These are phyloP conservation scores for Trametes cinnabarina DNA, from an alignment of 768 basidiomycete genomes.

Conservation along the genomic window DNA sequence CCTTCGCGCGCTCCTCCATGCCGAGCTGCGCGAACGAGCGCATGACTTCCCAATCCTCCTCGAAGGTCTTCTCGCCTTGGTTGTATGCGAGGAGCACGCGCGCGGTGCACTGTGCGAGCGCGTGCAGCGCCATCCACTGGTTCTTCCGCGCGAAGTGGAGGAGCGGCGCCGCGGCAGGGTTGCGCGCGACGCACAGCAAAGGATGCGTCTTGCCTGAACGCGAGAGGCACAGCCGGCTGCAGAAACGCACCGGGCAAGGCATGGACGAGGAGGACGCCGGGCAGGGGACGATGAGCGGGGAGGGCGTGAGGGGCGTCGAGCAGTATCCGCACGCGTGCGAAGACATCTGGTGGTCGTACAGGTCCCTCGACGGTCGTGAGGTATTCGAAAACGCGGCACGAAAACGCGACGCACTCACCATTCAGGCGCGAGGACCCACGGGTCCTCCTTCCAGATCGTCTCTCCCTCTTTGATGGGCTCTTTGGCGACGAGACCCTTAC, in stretches of 20 bases:
- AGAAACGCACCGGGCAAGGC: slow-evolving; percentile 67
- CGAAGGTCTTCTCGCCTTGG: slow-evolving; percentile 41
- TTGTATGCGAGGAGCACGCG: slow-evolving; percentile 57
- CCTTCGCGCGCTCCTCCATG: slow-evolving; percentile 62
- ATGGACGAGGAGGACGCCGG: slow-evolving; percentile 33
- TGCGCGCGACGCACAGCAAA: slow-evolving; percentile 71
- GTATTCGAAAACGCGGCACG: neutral
- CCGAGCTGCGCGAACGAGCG: slow-evolving; percentile 68
- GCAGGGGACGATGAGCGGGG: slow-evolving; percentile 52
- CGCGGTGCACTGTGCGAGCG: slow-evolving; percentile 65
- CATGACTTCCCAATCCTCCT: slow-evolving; percentile 54
- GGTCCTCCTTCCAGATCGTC: slow-evolving; percentile 82
- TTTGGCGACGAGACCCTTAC: slow-evolving; percentile 79
- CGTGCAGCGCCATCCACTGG: slow-evolving; percentile 76
- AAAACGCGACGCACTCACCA: slow-evolving; percentile 45
- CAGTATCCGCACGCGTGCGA: slow-evolving; percentile 71
- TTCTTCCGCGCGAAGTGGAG: slow-evolving; percentile 56
- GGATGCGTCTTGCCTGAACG: slow-evolving; percentile 66
- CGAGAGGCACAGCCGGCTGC: slow-evolving; percentile 72
- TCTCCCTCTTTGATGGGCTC: slow-evolving; percentile 69
- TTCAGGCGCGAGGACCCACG: slow-evolving; percentile 77
- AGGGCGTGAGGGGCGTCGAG: slow-evolving; percentile 55
- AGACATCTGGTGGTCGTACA: slow-evolving; percentile 63
- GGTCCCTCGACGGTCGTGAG: slow-evolving; percentile 51
- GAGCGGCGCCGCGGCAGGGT: slow-evolving; percentile 63